Percentiles rank a stretch among this genome's conserved stretches.
Conservation (phyloP, 225 moss, liverwort and hornwort species). For the Marchantia polymorpha region DNA sequence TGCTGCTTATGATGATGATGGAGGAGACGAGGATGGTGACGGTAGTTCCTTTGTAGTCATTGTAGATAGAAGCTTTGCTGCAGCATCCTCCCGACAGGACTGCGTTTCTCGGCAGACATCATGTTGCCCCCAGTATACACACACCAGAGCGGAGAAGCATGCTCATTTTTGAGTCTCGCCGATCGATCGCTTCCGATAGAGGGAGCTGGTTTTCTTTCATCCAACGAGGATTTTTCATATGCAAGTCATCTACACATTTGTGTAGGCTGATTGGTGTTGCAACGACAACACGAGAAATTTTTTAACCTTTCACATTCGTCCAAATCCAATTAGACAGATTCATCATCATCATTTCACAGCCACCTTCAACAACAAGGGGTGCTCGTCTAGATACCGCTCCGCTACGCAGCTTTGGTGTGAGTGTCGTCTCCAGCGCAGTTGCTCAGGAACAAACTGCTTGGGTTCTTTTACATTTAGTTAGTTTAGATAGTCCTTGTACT, state of each 20-base stretch:
- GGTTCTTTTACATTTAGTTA: neutral
- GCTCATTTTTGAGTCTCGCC: slow-evolving; percentile 4
- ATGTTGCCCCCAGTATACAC: neutral
- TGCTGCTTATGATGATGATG: neutral
- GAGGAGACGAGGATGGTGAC: too few species aligned
- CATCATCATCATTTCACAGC: neutral
- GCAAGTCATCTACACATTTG: slow-evolving; percentile 11
- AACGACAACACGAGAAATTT: slow-evolving; percentile 10
- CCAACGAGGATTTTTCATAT: slow-evolving; percentile 22
- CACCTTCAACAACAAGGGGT: neutral
- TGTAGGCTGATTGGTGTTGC: slow-evolving; percentile 18
- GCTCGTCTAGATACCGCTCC: neutral
- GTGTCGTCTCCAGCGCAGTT: neutral
- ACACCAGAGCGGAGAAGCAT: neutral
- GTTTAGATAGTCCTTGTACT: neutral
- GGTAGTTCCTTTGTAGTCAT: neutral
- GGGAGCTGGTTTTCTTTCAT: slow-evolving; percentile 5
- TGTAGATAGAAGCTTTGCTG: slow-evolving; percentile 1
- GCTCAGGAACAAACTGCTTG: neutral
- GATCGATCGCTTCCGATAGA: neutral
- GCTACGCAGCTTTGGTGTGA: slow-evolving; percentile 1
- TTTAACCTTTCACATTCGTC: slow-evolving; percentile 14
- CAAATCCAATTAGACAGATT: neutral
- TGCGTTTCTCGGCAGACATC: neutral
- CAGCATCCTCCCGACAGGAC: neutral